Conservation (phyloP, 345 rosid species). For the Passiflora organensis region DNA sequence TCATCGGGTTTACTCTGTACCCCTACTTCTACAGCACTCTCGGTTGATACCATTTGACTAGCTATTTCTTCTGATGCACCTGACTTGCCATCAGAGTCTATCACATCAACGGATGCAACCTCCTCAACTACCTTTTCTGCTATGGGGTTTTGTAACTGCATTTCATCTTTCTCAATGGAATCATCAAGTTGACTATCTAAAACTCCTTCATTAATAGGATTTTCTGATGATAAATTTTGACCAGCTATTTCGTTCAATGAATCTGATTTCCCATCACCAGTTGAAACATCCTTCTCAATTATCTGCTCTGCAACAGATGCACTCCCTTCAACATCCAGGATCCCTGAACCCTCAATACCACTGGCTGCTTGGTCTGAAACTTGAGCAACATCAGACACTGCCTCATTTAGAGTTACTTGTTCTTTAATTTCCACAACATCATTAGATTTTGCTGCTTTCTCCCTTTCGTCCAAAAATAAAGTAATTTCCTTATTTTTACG, state of each 20-base stretch:
- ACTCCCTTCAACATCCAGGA: constrained; percentile 13
- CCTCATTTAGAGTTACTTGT: constrained; percentile 19
- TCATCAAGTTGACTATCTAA: constrained; percentile 18
- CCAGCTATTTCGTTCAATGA: constrained; percentile 34
- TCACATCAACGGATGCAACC: too few species aligned
- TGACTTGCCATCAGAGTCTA: too few species aligned
- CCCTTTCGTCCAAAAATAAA: constrained; percentile 66
- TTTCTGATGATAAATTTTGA: constrained; percentile 36
- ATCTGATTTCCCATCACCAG: constrained; percentile 21
- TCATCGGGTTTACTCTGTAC: constrained; percentile 24
- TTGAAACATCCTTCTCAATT: constrained; percentile 22
- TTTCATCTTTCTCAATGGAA: constrained; percentile 31
- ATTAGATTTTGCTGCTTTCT: constrained; percentile 27
- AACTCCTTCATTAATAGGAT: constrained; percentile 30
- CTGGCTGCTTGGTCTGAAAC: constrained; percentile 21
- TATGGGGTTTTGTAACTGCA: too few species aligned
- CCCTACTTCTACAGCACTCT: constrained; percentile 8
- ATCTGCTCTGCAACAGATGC: constrained; percentile 21
- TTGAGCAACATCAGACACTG: constrained; percentile 26
- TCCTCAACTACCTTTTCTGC: too few species aligned
- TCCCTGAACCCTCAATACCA: constrained; percentile 6
- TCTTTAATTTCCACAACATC: constrained; percentile 20
- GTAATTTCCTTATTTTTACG: constrained; percentile 68
- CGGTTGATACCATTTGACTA: too few species aligned
- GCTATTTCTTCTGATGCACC: too few species aligned